Conservation (phyloP, 768 basidiomycete genomes). For the Pleurotus tuber-regium region DNA sequence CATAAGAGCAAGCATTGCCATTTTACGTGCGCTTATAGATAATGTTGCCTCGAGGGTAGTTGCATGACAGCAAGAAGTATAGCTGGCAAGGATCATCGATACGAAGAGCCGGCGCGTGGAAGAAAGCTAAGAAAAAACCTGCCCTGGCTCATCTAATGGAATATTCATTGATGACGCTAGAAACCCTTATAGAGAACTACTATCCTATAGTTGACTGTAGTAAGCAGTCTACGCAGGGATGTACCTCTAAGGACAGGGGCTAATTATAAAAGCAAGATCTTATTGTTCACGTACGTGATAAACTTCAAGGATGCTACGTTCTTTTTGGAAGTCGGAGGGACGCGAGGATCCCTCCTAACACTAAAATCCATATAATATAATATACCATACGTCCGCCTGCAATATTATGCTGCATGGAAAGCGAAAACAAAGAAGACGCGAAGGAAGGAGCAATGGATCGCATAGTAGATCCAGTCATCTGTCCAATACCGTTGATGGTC, state of each 20-base stretch:
- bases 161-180: no score
- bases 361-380: not conserved
- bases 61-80: not conserved
- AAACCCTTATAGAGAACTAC: no score
- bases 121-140: no score
- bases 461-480: slow-evolving; percentile 20
- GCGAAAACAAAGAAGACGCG: slow-evolving; percentile 23
- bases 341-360: not conserved
- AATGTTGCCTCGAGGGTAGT: not conserved
- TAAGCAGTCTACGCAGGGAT: no score
- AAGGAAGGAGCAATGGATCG: slow-evolving; percentile 21
- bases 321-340: slow-evolving; percentile 1
- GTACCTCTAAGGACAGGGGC: not conserved
- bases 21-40: not conserved
- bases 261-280: not conserved
- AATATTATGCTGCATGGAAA: slow-evolving; percentile 23
- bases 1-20: not conserved
- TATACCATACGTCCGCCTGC: slow-evolving; percentile 22
- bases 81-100: no score
- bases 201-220: no score
- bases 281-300: not conserved
- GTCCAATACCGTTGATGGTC: slow-evolving; percentile 26
- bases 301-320: not conserved
- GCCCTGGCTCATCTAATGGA: no score
- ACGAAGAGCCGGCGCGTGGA: no score